Evolutionary conservation across 306 rosid genomes (phyloP), one percentile per base, ranked within the genome.

Genomic region (Dalbergia cochinchinensis): DNA sequence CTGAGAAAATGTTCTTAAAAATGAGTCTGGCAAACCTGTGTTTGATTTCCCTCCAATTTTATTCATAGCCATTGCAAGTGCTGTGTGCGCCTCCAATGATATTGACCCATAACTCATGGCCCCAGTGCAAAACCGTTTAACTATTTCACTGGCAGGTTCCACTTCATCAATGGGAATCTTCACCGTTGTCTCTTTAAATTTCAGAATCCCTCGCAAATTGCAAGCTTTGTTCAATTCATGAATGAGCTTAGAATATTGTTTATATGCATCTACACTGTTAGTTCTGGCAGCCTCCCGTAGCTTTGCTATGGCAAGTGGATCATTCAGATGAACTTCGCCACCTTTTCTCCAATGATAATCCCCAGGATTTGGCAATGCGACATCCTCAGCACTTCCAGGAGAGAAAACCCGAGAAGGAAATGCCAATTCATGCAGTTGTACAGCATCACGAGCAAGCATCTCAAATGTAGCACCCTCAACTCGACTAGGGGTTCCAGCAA

Each of bases 21-120:
- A 34, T 16, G 48, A 59, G 33, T 26, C 66, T 19, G 26, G 76
- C 87, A 61, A 78, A 95, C 99, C 99, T 91, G 99, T 95, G 81
- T 95, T 95, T 11, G 99, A 37, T 35, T 35, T 35, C 39, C 39
- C 39, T 53, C 99, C 98, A 79, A 95, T 82, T 82, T 39, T 91
- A 83, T 95, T 95, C 99, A 95, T 93, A 59, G 99, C 99, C 45
- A 86, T 79, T 66, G 99, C 99, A 74, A 95, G 84, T 7, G 99
- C 71, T 19, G 97, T 69, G 88, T 95, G 99, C 7, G 99, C 97
- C 90, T 95, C 99, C 89, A 95, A 71, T 6, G 99, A 95, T 82
- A 95, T 93, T 15, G 99, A 95, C 72, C 99, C 99, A 80, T 95
- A 95, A 91, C 99, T 95, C 99, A 95, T 95, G 66, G 99, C 99